Percentiles rank a stretch among this genome's conserved stretches.
These are phyloP conservation scores for Elongisporangium prolatum DNA, from an alignment of 352 stramenopile species.

Conservation along the genomic window DNA sequence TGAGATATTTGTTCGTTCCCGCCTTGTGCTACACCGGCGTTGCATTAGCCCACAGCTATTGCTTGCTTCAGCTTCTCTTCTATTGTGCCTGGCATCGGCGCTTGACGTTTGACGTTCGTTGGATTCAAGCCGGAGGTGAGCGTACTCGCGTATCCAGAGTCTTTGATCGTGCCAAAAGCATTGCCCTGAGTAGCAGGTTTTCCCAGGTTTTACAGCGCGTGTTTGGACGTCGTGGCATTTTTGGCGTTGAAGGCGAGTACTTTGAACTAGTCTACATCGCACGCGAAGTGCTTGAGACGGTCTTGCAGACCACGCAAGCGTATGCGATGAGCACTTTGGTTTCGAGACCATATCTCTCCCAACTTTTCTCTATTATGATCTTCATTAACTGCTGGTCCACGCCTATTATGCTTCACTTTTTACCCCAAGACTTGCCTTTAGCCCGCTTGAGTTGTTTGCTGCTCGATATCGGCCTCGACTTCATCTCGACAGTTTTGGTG, in stretches of 20 bases:
- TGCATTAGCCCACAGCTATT: no score
- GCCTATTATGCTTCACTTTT: constrained; percentile 24
- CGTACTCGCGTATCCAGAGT: no score
- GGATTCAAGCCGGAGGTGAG: no score
- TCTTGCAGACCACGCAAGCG: constrained; percentile 22
- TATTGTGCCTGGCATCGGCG: no score
- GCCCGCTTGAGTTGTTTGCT: constrained; percentile 16
- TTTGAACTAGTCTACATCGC: constrained; percentile 26
- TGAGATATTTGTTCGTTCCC: no score
- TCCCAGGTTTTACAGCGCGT: constrained; percentile 2
- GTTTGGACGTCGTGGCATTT: constrained; percentile 17
- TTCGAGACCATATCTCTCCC: constrained; percentile 23
- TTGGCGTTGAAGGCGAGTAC: constrained; percentile 16
- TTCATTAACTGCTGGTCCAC: constrained; percentile 31
- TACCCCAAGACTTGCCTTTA: constrained; percentile 16
- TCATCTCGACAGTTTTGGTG: constrained; percentile 21
- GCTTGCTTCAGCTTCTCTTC: no score
- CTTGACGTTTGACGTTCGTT: no score
- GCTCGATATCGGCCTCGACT: constrained; percentile 23
- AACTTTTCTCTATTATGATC: constrained; percentile 23
- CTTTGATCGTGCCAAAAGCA: no score
- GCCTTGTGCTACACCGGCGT: no score
- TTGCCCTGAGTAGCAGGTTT: no score
- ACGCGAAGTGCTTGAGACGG: constrained; percentile 21
- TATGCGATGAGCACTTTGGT: constrained; percentile 23